A percentile compares a stretch with the other conserved stretches of the same genome.
These are phyloP conservation scores for Abeoforma whisleri DNA, from an alignment of 78 protist species.

Conservation along the genomic window DNA sequence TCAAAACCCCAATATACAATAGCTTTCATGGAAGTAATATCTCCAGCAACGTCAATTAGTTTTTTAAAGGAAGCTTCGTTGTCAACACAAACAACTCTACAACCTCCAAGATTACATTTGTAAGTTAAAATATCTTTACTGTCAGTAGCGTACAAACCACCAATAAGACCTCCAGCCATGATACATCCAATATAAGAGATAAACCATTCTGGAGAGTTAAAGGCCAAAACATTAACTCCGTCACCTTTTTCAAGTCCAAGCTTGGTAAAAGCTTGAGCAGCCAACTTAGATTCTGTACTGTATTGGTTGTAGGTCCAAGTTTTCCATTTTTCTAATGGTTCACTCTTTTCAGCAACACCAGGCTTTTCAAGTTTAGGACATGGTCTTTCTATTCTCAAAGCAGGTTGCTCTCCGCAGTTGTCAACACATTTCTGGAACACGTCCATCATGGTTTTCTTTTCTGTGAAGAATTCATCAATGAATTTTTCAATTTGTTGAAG, in stretches of 20 bases:
- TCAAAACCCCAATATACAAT: neutral
- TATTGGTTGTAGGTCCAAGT: conserved; percentile 56
- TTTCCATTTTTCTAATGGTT: conserved; percentile 34
- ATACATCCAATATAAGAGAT: conserved; percentile 58
- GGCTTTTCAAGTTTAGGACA: neutral
- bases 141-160: conserved; percentile 68
- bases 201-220: conserved; percentile 76
- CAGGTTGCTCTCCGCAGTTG: no score
- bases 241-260: conserved; percentile 43
- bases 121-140: conserved; percentile 10
- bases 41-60: neutral
- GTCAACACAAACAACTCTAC: conserved; percentile 10
- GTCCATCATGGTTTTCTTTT: no score
- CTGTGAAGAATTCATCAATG: no score
- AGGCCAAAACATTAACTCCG: conserved; percentile 61
- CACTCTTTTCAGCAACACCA: neutral
- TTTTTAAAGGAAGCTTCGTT: neutral
- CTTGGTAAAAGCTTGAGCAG: conserved; percentile 48
- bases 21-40: neutral
- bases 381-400: neutral
- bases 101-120: conserved; percentile 14
- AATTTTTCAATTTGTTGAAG: no score
- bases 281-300: conserved; percentile 10
- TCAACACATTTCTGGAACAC: no score
- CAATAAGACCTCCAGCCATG: conserved; percentile 61